These are phyloP conservation scores for Chenopodium album DNA, from an alignment of 148 eudicot genomes.

Conservation along the genomic window DNA sequence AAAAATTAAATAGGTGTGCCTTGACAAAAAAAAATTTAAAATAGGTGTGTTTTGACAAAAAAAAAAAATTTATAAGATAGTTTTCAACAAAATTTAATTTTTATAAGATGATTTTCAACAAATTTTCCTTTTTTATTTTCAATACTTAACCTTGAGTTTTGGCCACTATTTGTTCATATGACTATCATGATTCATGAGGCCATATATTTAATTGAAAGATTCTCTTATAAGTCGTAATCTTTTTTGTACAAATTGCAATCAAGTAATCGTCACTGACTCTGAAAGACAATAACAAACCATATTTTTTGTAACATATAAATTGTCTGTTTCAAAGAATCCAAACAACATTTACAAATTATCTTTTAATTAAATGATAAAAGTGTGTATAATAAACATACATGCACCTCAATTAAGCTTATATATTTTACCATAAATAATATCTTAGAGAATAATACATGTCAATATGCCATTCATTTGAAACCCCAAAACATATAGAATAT, in stretches of 20 bases:
- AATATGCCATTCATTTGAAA: neutral
- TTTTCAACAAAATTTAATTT: too few species aligned
- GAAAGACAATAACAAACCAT: conserved; percentile 9
- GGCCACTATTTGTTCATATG: neutral
- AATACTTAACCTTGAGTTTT: neutral
- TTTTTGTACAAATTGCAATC: neutral
- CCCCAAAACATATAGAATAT: neutral
- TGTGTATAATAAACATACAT: neutral
- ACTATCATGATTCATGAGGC: neutral
- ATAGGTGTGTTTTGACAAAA: too few species aligned
- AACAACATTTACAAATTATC: neutral
- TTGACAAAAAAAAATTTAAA: too few species aligned
- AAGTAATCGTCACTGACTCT: neutral
- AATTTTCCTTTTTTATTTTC: too few species aligned
- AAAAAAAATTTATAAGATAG: too few species aligned
- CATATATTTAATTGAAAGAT: conserved; percentile 17
- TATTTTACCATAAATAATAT: neutral
- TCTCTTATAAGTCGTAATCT: neutral
- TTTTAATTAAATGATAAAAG: neutral
- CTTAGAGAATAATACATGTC: neutral
- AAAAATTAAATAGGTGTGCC: too few species aligned
- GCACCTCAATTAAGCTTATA: neutral
- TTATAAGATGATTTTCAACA: too few species aligned
- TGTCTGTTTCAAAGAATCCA: conserved; percentile 1
- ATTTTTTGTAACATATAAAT: neutral